Base-by-base conservation (phyloP, 1,284 basidiomycete genomes). In the Coniferiporia weirii region DNA sequence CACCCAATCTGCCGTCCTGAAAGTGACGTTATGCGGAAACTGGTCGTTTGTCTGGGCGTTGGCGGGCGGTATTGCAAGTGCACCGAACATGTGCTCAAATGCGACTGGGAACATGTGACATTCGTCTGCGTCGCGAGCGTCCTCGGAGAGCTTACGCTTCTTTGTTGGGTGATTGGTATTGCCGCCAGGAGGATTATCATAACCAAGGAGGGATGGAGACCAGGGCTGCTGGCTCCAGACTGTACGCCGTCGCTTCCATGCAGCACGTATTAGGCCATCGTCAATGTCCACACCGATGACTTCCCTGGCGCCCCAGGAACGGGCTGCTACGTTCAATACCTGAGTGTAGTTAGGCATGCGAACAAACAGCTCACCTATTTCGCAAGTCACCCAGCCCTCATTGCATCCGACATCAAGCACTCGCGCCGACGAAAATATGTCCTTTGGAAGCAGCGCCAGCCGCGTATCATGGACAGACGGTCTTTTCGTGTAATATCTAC, bases 341-440 rank as follows among this genome's bases (percentile, higher is more conserved):
- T 5, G 32, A 40, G 8, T 12, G 15, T 20, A 8, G 36, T 52
- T 38, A 43, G 32, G 47, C 34, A 50, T 13, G 15, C 20, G 20
- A n/a, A 56, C 19, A 48, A 13, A 38, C 7, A 35, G 17, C 74
- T 50, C 61, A 87, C 91, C 91, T 43, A 93, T 84, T 69, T 93
- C 88, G 65, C 87, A 88, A 0, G 89, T 87, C 20, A 93, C 83
- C 76, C 79, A 83, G 1, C 91, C 91, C 67, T 91, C 86, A 68
- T 93, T 94, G 67, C 89, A 91, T 1, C 92, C 91, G 0, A 93
- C 71, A 68, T 94, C 92, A 9, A 93, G 76, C 1, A 93, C 85
- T 50, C 76, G 73, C 57, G 80, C 80, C 20, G 71, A 76, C 1
- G 61, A 20, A 65, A 93, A 84, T 34, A 87, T 73, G 3, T 71